These are phyloP conservation scores for Parmales sp. DNA, from an alignment of 108 stramenopile species.

Conservation along the genomic window DNA sequence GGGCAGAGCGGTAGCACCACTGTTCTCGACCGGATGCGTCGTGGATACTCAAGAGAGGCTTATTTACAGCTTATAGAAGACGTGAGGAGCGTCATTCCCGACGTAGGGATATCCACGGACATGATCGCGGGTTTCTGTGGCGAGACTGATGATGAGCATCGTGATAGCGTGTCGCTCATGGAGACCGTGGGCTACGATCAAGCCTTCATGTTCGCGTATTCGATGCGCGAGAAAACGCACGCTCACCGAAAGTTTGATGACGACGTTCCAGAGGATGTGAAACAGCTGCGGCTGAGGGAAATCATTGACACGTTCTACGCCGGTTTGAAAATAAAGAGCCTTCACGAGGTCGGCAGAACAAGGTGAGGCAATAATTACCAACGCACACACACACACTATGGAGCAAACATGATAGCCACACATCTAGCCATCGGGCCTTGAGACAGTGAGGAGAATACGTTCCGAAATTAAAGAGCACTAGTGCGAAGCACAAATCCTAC, in stretches of 20 bases:
- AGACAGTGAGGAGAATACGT: background rate
- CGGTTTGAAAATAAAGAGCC: conserved; percentile 58
- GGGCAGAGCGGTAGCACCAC: conserved; percentile 85
- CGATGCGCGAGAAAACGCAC: conserved; percentile 84
- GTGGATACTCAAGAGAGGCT: conserved; percentile 89
- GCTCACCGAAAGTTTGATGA: conserved; percentile 83
- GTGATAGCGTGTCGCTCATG: conserved; percentile 77
- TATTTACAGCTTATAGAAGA: conserved; percentile 74
- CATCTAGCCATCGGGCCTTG: background rate
- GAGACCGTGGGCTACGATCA: conserved; percentile 78
- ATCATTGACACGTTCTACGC: conserved; percentile 56
- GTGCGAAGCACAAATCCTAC: too few species aligned
- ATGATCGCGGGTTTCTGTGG: conserved; percentile 96
- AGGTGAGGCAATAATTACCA: too few species aligned
- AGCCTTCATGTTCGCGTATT: conserved; percentile 97
- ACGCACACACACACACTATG: too few species aligned
- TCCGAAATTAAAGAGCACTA: background rate
- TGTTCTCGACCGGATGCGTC: conserved; percentile 81
- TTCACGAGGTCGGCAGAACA: conserved; percentile 52
- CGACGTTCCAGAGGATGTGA: conserved; percentile 82
- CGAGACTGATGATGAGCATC: conserved; percentile 92
- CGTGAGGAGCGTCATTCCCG: conserved; percentile 62
- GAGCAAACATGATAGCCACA: background rate
- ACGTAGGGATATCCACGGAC: conserved; percentile 85
- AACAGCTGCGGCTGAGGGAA: conserved; percentile 74